Evolutionary conservation across 2,329 filamentous ascomycete species (phyloP), one percentile per base, ranked within the genome.

Genomic region (Paramyrothecium roridum): DNA sequence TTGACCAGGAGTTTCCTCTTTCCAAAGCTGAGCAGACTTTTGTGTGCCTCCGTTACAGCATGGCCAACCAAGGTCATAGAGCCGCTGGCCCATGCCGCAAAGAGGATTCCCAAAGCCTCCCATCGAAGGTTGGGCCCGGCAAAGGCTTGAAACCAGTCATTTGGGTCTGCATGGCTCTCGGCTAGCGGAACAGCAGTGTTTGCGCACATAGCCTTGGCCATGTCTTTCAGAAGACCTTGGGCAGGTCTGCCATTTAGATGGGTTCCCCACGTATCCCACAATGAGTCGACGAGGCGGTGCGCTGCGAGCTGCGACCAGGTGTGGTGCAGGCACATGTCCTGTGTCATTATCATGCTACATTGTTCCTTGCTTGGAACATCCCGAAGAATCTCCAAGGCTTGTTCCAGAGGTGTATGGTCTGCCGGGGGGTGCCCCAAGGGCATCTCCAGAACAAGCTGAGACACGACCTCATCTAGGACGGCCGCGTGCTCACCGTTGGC

Each of bases 91-190:
- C 21, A 19, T 23, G 52, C 23, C 2, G 64, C 56, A 64, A 61
- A 78, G 1, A 77, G 59, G 11, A 77, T 52, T 0, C 76, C 76
- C 1, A 80, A 53, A 0, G 72, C 70, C 52, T 80, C 76, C 77
- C 76, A 79, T 1, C 77, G 68, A 19, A 76, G 61, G 16, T 70
- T 70, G 0, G 57, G 56, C 0, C 75, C 75, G 0, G 65, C 66
- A 50, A 79, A 75, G 43, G 76, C 73, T 2, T 61, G 63, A 1
- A 73, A 59, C 74, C 75, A 79, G 37, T 43, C 37, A 6, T 43
- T 3, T 17, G 61, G 61, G 3, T 69, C 58, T 0, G 70, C 59
- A 19, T 70, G 65, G 0, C 65, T 56, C 12, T 73, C 67, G 17
- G 78, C 74, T 13, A 43, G n/a, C 13, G 37, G 37, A 6, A 43